Base-by-base conservation (phyloP, 1,139 yeast genomes). In the Suhomyces chickasaworum region DNA sequence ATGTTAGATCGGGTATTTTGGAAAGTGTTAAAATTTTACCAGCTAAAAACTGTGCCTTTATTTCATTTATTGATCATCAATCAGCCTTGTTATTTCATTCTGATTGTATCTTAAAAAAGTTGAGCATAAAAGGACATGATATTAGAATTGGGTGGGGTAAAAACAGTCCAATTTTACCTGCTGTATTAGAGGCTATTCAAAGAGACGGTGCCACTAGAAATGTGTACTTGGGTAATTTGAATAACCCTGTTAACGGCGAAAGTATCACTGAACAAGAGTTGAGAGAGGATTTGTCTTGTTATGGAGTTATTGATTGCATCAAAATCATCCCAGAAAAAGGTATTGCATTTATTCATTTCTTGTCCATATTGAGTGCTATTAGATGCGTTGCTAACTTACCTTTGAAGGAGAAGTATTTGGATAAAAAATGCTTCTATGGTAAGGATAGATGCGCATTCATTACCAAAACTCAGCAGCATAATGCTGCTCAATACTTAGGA, bases 401-500 rank as follows among this genome's bases (percentile, higher is more conserved):
- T 2, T 64, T 75, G 44, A 74, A 75, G 50, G 81, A 77, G 42
- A 78, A 78, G 56, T 80, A 79, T 59, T 70, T 75, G 56, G 83
- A 79, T 53, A 77, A 76, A 48, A 80, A 79, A 59, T 79, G 83
- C 43, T 80, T 78, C 56, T 81, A 80, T 54, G 85, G 85, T 50
- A 81, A 81, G 51, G 84, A 86, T 61, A 64, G 86, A 59, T 81
- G 86, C 66, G 86, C 86, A 4, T 81, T 81, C 60, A 88, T 91
- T 44, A 89, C 97, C 32, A 89, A 89, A 65, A 88, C 97, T 23
- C 97, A 93, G 68, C 97, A 90, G 67, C 97, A 91, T 63, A 90
- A 91, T 65, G 98, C 98, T 18, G 97, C 97, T 7, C 96, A 91
- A 67, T 91, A 89, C 64, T 73, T 91, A 50, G 97, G 97, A 2